Evolutionary conservation across 2,329 filamentous ascomycete genomes (phyloP).

Genomic region (Beauveria caledonica): DNA sequence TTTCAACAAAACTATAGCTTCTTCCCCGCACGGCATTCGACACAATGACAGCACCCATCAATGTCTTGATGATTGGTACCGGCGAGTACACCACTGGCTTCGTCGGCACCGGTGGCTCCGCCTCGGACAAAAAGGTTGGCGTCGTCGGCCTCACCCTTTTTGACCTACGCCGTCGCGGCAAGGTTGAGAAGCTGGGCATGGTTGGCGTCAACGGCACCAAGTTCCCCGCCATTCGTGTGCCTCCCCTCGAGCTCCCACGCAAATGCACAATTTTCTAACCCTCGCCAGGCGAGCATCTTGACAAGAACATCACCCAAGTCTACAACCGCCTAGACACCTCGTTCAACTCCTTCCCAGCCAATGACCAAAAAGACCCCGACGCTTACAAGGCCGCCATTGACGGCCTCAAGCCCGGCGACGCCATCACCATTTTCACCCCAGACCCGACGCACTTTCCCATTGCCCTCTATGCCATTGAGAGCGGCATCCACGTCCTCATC

Average conservation of each 20-base stretch:
- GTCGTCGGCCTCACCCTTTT: slow-evolving; percentile 87
- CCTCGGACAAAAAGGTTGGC: slow-evolving; percentile 92
- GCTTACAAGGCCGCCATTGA: slow-evolving; percentile 88
- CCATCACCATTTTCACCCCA: slow-evolving; percentile 93
- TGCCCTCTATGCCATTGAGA: slow-evolving; percentile 83
- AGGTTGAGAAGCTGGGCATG: slow-evolving; percentile 81
- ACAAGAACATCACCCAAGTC: slow-evolving; percentile 77
- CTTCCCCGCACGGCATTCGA: background rate
- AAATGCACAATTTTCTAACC: slow-evolving; percentile 1
- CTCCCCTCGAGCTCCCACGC: background rate
- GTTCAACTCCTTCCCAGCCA: slow-evolving; percentile 73
- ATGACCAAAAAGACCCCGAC: slow-evolving; percentile 65
- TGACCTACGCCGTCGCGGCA: slow-evolving; percentile 78
- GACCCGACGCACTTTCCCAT: slow-evolving; percentile 91
- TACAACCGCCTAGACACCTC: slow-evolving; percentile 87
- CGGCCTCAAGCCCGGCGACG: slow-evolving; percentile 69
- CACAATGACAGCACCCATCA: slow-evolving; percentile 5
- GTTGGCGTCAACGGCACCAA: slow-evolving; percentile 82
- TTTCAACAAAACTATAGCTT: background rate
- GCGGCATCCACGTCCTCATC: slow-evolving; percentile 81
- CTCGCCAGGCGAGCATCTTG: slow-evolving; percentile 62
- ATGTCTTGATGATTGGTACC: slow-evolving; percentile 55
- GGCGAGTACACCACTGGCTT: slow-evolving; percentile 97
- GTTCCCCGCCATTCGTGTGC: slow-evolving; percentile 81
- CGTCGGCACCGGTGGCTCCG: slow-evolving; percentile 73